Conservation (phyloP, 176 grass and related monocot genomes). For the Triticum monococcum region DNA sequence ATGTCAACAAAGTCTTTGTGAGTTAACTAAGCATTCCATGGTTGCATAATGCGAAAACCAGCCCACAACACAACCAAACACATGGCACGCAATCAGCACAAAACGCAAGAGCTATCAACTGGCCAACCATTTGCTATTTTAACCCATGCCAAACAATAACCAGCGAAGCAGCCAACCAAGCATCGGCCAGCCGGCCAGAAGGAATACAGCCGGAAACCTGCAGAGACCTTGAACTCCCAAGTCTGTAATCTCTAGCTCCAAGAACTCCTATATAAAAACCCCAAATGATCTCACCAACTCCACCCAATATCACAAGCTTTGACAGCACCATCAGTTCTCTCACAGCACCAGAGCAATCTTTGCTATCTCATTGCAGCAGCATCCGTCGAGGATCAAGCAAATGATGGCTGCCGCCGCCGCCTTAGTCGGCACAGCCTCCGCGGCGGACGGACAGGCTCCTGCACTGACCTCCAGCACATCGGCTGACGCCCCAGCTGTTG, state of each 20-base stretch:
- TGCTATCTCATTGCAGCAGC: background rate
- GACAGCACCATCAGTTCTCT: background rate
- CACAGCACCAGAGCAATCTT: background rate
- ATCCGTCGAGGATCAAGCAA: background rate
- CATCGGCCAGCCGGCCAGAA: background rate
- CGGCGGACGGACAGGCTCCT: conserved; percentile 1
- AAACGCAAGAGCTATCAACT: conserved; percentile 12
- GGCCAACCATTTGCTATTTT: conserved; percentile 1
- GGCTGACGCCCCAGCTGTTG: background rate
- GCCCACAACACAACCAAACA: background rate
- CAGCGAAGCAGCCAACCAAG: conserved; percentile 5
- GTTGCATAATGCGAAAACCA: background rate
- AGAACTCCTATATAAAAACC: background rate
- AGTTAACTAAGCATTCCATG: background rate
- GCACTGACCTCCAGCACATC: background rate
- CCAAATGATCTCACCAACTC: background rate
- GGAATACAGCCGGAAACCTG: conserved; percentile 11
- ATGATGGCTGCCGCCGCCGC: conserved; percentile 20
- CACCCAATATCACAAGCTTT: background rate
- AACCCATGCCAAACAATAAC: background rate
- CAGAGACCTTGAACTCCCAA: background rate
- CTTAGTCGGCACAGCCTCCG: conserved; percentile 8
- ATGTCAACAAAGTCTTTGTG: too few species aligned
- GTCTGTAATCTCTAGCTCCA: background rate
- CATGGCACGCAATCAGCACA: background rate